Conservation (phyloP, 352 stramenopile genomes). For the Globisporangium heterothallicum region DNA sequence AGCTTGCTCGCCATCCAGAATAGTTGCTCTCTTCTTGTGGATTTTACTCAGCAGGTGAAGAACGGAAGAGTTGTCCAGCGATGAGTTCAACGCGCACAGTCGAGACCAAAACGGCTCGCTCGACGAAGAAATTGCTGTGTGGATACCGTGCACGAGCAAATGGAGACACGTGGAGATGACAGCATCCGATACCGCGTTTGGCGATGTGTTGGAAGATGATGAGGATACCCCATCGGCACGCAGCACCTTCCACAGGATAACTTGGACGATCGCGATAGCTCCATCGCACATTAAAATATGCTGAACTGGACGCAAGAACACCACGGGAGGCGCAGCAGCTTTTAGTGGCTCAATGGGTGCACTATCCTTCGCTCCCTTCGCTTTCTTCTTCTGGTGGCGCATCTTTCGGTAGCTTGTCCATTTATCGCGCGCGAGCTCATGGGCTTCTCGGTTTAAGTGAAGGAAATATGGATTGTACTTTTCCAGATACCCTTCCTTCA, state of each 20-base stretch:
- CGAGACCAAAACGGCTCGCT: slow-evolving; percentile 44
- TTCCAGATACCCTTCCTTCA: slow-evolving; percentile 70
- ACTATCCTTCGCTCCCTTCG: slow-evolving; percentile 10
- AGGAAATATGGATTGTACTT: slow-evolving; percentile 85
- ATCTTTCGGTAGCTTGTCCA: slow-evolving; percentile 74
- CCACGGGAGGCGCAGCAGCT: slow-evolving; percentile 27
- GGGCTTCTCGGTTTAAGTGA: slow-evolving; percentile 78
- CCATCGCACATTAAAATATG: slow-evolving; percentile 61
- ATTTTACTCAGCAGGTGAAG: slow-evolving; percentile 50
- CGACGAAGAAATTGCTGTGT: slow-evolving; percentile 34
- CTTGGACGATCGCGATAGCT: slow-evolving; percentile 56
- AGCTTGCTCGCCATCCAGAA: slow-evolving; percentile 72
- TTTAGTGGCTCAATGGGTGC: slow-evolving; percentile 42
- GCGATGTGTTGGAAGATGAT: slow-evolving; percentile 7
- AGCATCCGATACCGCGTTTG: slow-evolving; percentile 61
- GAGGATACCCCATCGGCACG: slow-evolving; percentile 23
- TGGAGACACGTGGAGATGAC: slow-evolving; percentile 82
- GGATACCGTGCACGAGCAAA: slow-evolving; percentile 71
- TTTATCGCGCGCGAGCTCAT: slow-evolving; percentile 76
- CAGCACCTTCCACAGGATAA: slow-evolving; percentile 59
- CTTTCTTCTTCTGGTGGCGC: slow-evolving; percentile 24
- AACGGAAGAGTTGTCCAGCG: slow-evolving; percentile 39
- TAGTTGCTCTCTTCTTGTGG: slow-evolving; percentile 28
- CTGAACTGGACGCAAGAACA: slow-evolving; percentile 52
- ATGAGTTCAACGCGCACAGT: slow-evolving; percentile 29